Percentiles rank a stretch among this genome's conserved stretches.
phyloP scores from a whole-genome alignment of 116 monocot species.

The Phalaenopsis hybrid region DNA sequence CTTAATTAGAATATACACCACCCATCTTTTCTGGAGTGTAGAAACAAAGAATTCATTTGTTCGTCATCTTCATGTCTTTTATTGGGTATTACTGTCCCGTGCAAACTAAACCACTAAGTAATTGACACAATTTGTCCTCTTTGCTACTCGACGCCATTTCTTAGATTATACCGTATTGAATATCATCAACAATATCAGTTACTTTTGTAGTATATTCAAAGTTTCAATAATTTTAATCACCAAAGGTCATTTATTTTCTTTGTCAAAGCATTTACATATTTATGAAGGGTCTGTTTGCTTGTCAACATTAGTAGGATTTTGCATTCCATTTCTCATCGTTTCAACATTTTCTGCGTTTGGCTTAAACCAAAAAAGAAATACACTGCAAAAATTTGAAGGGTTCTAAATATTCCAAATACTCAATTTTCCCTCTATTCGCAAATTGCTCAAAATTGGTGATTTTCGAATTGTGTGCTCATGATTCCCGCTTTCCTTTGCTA shows the following conservation, averaged over 20 bases:
- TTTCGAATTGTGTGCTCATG: no score
- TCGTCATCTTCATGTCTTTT: neutral
- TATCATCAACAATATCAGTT: neutral
- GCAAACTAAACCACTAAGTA: neutral
- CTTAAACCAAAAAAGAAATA: no score
- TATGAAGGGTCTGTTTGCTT: neutral
- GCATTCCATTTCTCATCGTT: no score
- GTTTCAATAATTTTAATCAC: neutral
- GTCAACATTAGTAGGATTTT: no score
- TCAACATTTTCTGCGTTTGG: no score
- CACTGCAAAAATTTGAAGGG: no score
- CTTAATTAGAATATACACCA: neutral
- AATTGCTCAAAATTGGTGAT: no score
- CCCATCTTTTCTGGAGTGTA: neutral
- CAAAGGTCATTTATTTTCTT: neutral
- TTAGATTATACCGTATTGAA: neutral
- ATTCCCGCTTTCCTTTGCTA: no score
- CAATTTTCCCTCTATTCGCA: no score
- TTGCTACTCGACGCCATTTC: neutral
- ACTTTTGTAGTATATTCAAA: neutral
- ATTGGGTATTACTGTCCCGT: neutral
- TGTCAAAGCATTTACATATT: neutral
- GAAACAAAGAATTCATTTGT: neutral
- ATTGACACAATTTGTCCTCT: neutral
- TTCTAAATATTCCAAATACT: no score